Percentiles rank a stretch among this genome's conserved stretches.
These are phyloP conservation scores for Hyphodiscus hymeniophilus DNA, from an alignment of 495 filamentous ascomycete genomes.

Conservation along the genomic window DNA sequence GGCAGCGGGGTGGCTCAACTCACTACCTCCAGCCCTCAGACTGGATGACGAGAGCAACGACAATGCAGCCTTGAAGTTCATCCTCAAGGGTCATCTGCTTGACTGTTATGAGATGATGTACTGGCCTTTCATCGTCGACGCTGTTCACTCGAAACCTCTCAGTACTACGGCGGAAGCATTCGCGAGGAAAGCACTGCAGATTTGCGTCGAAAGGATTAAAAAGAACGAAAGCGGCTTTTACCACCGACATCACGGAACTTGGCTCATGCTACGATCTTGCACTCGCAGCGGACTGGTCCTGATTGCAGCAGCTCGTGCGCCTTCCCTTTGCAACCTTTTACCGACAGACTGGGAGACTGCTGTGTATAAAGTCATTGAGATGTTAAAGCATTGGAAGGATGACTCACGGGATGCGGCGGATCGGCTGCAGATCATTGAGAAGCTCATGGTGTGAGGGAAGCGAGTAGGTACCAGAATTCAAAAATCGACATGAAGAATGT, in stretches of 20 bases:
- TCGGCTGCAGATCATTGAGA: neutral
- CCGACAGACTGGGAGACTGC: neutral
- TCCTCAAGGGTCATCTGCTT: conserved; percentile 28
- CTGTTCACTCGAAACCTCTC: conserved; percentile 9
- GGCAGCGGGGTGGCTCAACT: neutral
- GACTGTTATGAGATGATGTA: conserved; percentile 31
- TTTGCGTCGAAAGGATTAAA: conserved; percentile 25
- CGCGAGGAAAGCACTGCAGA: neutral
- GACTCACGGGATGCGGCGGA: neutral
- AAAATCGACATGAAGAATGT: too few species aligned
- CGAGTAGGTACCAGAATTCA: too few species aligned
- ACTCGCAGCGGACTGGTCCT: conserved; percentile 11
- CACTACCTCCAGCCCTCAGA: conserved; percentile 8
- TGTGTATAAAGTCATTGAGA: neutral
- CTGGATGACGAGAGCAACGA: conserved; percentile 7
- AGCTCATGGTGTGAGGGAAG: conserved; percentile 50
- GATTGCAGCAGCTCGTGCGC: neutral
- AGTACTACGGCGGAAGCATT: neutral
- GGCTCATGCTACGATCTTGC: conserved; percentile 31
- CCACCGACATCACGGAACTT: conserved; percentile 36
- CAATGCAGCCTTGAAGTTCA: conserved; percentile 26
- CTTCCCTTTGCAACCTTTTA: neutral
- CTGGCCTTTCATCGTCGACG: conserved; percentile 26
- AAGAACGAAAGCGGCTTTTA: conserved; percentile 30
- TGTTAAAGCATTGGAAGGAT: neutral